phyloP scores from a whole-genome alignment of 1,139 yeast species.

The Pichia sp. region DNA sequence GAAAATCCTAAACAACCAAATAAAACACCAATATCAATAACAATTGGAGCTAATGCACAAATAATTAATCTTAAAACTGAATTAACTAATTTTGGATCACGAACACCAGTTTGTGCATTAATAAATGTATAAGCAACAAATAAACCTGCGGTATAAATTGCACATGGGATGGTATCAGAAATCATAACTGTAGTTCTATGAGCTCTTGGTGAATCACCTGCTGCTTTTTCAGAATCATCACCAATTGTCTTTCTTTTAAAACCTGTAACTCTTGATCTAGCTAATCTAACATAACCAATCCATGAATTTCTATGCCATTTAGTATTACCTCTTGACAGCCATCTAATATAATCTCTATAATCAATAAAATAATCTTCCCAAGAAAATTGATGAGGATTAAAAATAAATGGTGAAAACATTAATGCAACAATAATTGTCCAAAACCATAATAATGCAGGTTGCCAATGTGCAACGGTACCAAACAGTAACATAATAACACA shows the following conservation, averaged over 20 bases:
- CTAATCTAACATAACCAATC: constrained; percentile 95
- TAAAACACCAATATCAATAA: constrained; percentile 78
- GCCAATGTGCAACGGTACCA: constrained; percentile 94
- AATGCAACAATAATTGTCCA: constrained; percentile 93
- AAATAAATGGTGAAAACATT: constrained; percentile 88
- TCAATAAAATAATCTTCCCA: constrained; percentile 99
- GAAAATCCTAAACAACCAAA: constrained; percentile 71
- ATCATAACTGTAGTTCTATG: constrained; percentile 81
- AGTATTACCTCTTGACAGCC: constrained; percentile 98
- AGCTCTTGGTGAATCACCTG: constrained; percentile 94
- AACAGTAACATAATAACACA: constrained; percentile 82
- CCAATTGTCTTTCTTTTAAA: constrained; percentile 89
- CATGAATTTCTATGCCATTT: constrained; percentile 99
- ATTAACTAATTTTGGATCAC: constrained; percentile 56
- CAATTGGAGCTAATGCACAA: constrained; percentile 90
- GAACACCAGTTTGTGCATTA: constrained; percentile 96
- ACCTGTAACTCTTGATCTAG: constrained; percentile 97
- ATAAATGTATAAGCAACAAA: constrained; percentile 88
- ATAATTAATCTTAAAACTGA: constrained; percentile 79
- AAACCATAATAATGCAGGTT: constrained; percentile 95
- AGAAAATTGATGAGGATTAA: constrained; percentile 98
- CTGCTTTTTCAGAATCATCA: constrained; percentile 85
- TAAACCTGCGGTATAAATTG: constrained; percentile 82
- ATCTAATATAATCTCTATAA: constrained; percentile 95
- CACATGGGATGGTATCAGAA: constrained; percentile 82